These are phyloP conservation scores for Trichocladium uniseriatum DNA, from an alignment of 495 filamentous ascomycete genomes.

Conservation along the genomic window DNA sequence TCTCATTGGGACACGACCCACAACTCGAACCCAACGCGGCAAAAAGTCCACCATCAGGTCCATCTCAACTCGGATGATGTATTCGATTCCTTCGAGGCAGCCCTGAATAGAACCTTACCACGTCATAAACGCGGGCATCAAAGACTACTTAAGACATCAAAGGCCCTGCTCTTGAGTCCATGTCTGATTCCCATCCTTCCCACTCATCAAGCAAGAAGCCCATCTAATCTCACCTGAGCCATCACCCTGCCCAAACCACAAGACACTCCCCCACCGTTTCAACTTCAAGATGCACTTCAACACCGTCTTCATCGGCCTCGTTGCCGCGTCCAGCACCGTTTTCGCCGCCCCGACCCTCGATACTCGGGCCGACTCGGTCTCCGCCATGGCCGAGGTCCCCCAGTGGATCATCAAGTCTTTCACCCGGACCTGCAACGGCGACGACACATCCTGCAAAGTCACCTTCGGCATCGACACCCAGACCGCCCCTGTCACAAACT, in stretches of 20 bases:
- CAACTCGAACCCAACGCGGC: background rate
- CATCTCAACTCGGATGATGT: background rate
- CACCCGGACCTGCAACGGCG: slow-evolving; percentile 39
- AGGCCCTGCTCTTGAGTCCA: too few species aligned
- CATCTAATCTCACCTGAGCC: background rate
- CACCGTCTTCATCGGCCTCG: slow-evolving; percentile 30
- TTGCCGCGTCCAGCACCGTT: slow-evolving; percentile 20
- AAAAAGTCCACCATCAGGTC: background rate
- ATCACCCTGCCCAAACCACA: background rate
- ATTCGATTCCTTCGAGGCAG: too few species aligned
- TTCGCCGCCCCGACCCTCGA: slow-evolving; percentile 29
- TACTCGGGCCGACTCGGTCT: slow-evolving; percentile 26
- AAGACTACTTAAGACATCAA: too few species aligned
- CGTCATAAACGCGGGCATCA: too few species aligned
- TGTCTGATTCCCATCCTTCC: too few species aligned
- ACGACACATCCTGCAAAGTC: slow-evolving; percentile 39
- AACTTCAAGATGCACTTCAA: slow-evolving; percentile 39
- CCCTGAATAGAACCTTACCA: too few species aligned
- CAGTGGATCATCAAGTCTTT: slow-evolving; percentile 43
- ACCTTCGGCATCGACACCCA: slow-evolving; percentile 39
- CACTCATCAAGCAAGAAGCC: too few species aligned
- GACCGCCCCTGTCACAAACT: slow-evolving; percentile 20
- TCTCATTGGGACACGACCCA: background rate
- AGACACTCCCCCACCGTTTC: background rate
- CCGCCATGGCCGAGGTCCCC: slow-evolving; percentile 32